A percentile compares a stretch with the other conserved stretches of the same genome.
Evolutionary conservation across 1,284 basidiomycete genomes (phyloP).

Genomic region (Apiotrichum laibachii): DNA sequence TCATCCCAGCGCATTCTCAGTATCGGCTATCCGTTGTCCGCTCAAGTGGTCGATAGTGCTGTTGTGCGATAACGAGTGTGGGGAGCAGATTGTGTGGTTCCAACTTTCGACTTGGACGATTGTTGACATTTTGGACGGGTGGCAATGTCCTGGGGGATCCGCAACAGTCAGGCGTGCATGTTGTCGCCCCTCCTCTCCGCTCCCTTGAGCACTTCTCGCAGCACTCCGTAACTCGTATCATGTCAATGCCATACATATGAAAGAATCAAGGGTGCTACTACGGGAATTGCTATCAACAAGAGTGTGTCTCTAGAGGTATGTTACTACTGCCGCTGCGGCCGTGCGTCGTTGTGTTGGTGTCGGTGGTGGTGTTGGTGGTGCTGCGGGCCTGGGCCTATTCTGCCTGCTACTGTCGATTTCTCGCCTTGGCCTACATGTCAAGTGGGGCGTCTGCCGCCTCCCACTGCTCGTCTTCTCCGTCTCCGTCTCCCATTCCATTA

Average conservation of each 20-base stretch:
- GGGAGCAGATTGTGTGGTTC: too few relatives aligned
- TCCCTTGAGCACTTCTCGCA: too few relatives aligned
- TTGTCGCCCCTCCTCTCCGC: too few relatives aligned
- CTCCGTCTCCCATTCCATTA: not conserved
- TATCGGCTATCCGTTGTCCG: too few relatives aligned
- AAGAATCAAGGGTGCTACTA: not conserved
- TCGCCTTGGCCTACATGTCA: not conserved
- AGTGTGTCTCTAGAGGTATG: not conserved
- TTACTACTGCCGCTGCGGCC: not conserved
- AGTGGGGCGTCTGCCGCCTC: constrained; percentile 3
- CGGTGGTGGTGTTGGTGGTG: too few relatives aligned
- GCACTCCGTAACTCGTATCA: not conserved
- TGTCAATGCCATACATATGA: constrained; percentile 4
- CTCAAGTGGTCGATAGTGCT: too few relatives aligned
- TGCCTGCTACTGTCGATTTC: not conserved
- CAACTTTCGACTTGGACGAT: too few relatives aligned
- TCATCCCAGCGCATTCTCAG: too few relatives aligned
- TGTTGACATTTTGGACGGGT: too few relatives aligned
- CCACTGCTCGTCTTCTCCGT: not conserved
- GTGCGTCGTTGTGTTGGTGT: not conserved
- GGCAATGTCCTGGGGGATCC: too few relatives aligned
- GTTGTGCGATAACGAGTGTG: too few relatives aligned
- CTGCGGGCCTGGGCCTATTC: not conserved
- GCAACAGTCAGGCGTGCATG: too few relatives aligned
- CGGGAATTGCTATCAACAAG: constrained; percentile 4